phyloP scores from a whole-genome alignment of 2,329 filamentous ascomycete genomes.

The Fusarium humuli region DNA sequence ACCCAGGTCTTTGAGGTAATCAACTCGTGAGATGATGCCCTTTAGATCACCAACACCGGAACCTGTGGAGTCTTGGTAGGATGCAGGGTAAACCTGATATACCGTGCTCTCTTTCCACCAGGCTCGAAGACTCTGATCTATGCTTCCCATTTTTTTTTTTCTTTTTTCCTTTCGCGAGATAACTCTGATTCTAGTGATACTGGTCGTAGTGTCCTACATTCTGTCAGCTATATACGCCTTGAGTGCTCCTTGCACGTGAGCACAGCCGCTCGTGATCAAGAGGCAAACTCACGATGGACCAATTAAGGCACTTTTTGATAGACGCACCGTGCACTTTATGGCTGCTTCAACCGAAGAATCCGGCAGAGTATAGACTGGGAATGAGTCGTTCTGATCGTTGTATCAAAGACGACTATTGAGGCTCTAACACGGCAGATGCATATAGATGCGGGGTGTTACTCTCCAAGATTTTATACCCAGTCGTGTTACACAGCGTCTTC shows the following conservation, averaged over 20 bases:
- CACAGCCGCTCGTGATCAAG: slow-evolving; percentile 14
- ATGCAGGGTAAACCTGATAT: slow-evolving; percentile 73
- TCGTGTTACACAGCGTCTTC: slow-evolving; percentile 6
- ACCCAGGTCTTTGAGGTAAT: slow-evolving; percentile 66
- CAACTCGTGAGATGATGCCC: slow-evolving; percentile 67
- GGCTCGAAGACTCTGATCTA: slow-evolving; percentile 44
- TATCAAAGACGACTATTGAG: slow-evolving; percentile 10
- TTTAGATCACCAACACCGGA: slow-evolving; percentile 68
- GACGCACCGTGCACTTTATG: not conserved
- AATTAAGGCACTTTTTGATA: slow-evolving; percentile 5
- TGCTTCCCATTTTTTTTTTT: slow-evolving; percentile 43
- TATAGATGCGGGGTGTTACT: slow-evolving; percentile 19
- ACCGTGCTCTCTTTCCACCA: slow-evolving; percentile 73
- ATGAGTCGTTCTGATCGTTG: not conserved
- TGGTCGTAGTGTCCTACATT: not conserved
- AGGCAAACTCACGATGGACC: slow-evolving; percentile 20
- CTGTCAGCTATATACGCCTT: slow-evolving; percentile 10
- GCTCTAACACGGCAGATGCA: slow-evolving; percentile 1
- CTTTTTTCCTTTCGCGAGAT: not conserved
- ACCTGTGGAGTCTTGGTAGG: slow-evolving; percentile 69
- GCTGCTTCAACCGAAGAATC: not conserved
- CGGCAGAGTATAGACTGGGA: not conserved
- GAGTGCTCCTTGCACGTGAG: slow-evolving; percentile 17
- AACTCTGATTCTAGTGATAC: not conserved
- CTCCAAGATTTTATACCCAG: not conserved